Evolutionary conservation across 495 filamentous ascomycete species (phyloP), one percentile per base, ranked within the genome.

Genomic region (Echria macrotheca): DNA sequence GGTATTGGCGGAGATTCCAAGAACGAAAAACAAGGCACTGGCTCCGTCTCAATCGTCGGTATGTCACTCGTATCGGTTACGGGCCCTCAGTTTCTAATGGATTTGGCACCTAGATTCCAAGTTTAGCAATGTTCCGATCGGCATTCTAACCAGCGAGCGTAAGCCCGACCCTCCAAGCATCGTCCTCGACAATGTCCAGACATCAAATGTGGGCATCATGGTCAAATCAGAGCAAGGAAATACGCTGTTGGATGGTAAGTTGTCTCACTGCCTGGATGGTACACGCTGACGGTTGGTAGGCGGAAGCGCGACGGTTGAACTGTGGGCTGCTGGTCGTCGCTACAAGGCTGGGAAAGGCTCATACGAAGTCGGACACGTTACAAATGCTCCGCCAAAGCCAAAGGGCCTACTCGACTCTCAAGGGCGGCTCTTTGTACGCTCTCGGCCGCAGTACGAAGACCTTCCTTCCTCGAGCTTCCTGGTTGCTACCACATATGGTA

Each of bases 41-140:
- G 85, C 22, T 85, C 83, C 0, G 72, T 90, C n/a, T 65, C 87
- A 23, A 63, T 91, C 42, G 73, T 86, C 21, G n/a, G n/a, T n/a
- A n/a, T n/a, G n/a, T n/a, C n/a, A n/a, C n/a, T n/a, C n/a, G n/a
- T n/a, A n/a, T n/a, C n/a, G n/a, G n/a, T n/a, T n/a, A n/a, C n/a
- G n/a, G n/a, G n/a, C n/a, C n/a, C n/a, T n/a, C n/a, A n/a, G n/a
- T n/a, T n/a, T n/a, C n/a, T n/a, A n/a, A n/a, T n/a, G n/a, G n/a
- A n/a, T n/a, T n/a, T n/a, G n/a, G n/a, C n/a, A n/a, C n/a, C n/a
- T n/a, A n/a, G 88, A 91, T 61, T 83, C 77, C 55, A 74, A 57
- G 3, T 73, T 91, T 47, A 79, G 63, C 29, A 79, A 80, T 55
- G 83, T 79, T 5, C 71, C 72, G 1, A 73, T 76, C 31, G 86